These are phyloP conservation scores for Esteya vermicola DNA, from an alignment of 2,329 filamentous ascomycete genomes.

Conservation along the genomic window DNA sequence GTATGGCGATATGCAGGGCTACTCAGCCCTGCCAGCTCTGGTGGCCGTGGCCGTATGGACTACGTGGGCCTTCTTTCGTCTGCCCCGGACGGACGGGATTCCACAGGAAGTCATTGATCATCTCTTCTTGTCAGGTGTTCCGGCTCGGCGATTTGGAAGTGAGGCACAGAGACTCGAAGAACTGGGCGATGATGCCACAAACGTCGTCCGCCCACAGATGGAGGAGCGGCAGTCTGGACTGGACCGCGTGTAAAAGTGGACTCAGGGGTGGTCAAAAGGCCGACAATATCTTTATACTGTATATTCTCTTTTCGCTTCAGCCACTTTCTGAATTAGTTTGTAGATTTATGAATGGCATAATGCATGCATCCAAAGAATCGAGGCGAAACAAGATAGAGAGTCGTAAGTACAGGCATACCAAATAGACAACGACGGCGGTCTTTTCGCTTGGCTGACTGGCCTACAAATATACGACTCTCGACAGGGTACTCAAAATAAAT, in stretches of 20 bases:
- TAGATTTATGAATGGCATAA: too few species aligned
- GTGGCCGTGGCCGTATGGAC: slow-evolving; percentile 5
- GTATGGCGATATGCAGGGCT: slow-evolving; percentile 9
- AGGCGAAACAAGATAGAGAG: too few species aligned
- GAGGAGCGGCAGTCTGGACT: neutral
- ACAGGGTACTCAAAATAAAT: too few species aligned
- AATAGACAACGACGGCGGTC: neutral
- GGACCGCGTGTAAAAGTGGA: neutral
- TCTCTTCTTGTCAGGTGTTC: slow-evolving; percentile 6
- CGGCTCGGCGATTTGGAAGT: slow-evolving; percentile 2
- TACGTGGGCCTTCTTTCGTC: slow-evolving; percentile 7
- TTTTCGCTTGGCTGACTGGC: too few species aligned
- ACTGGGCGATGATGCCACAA: neutral
- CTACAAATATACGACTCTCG: too few species aligned
- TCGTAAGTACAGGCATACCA: neutral
- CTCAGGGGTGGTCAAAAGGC: too few species aligned
- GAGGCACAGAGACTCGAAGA: slow-evolving; percentile 3
- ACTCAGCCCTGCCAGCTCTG: slow-evolving; percentile 8
- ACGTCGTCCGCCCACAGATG: neutral
- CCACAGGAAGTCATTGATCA: slow-evolving; percentile 11
- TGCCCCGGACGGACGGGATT: slow-evolving; percentile 10
- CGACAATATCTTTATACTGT: neutral
- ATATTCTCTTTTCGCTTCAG: neutral
- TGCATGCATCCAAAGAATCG: too few species aligned
- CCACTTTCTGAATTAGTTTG: too few species aligned